phyloP scores from a whole-genome alignment of 768 basidiomycete genomes.

The Gloeophyllum trabeum region DNA sequence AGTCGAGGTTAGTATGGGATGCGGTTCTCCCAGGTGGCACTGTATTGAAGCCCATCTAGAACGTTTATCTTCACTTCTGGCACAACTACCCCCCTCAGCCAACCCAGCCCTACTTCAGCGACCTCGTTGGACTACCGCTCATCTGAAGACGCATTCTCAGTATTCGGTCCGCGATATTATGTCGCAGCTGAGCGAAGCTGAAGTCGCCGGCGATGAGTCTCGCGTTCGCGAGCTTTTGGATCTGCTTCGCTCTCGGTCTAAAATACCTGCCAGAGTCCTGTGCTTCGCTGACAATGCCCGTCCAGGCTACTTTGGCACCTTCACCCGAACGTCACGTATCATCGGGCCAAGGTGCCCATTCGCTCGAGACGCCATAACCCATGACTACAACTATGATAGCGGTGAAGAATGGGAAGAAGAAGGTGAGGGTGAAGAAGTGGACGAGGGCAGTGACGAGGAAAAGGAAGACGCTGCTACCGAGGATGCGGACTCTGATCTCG shows the following conservation, averaged over 20 bases:
- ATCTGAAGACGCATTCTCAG: conserved; percentile 18
- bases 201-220: conserved; percentile 60
- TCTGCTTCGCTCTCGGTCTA: conserved; percentile 46
- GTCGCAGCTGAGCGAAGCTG: conserved; percentile 61
- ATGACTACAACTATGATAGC: conserved; percentile 90
- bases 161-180: conserved; percentile 41
- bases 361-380: conserved; percentile 57
- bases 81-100: conserved; percentile 8
- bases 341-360: conserved; percentile 83
- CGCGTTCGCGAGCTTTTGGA: conserved; percentile 55
- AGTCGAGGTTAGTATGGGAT: background rate
- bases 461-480: conserved; percentile 52
- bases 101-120: conserved; percentile 3
- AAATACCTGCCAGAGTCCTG: conserved; percentile 69
- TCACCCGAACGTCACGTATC: conserved; percentile 69
- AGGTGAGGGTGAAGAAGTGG: conserved; percentile 61
- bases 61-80: conserved; percentile 10
- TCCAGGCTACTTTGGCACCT: conserved; percentile 92
- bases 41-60: conserved; percentile 6
- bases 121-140: conserved; percentile 21
- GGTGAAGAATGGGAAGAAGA: conserved; percentile 97
- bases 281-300: conserved; percentile 78
- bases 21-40: too few relatives aligned
- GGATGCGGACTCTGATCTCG: conserved; percentile 64
- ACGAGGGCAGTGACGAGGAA: conserved; percentile 41